Conservation (phyloP, 2,329 filamentous ascomycete genomes). For the Arthrocladium fulminans region DNA sequence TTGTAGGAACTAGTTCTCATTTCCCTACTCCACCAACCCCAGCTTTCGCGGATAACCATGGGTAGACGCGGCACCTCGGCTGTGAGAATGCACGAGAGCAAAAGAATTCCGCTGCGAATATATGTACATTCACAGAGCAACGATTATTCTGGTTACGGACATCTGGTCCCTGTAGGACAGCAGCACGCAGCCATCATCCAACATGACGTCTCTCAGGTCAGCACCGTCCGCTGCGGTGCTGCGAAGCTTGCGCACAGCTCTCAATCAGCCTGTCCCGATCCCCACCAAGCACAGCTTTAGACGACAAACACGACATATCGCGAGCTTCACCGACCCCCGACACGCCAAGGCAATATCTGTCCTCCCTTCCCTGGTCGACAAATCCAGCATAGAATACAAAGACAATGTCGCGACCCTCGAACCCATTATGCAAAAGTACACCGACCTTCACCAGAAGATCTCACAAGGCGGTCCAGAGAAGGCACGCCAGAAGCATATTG, state of each 20-base stretch:
- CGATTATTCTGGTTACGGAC: too few species aligned
- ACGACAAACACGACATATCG: slow-evolving; percentile 40
- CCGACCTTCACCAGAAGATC: slow-evolving; percentile 60
- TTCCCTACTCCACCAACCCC: too few species aligned
- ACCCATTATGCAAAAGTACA: slow-evolving; percentile 60
- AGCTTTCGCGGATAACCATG: too few species aligned
- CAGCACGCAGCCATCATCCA: background rate
- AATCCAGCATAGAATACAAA: slow-evolving; percentile 65
- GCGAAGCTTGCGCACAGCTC: slow-evolving; percentile 29
- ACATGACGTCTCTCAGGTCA: slow-evolving; percentile 26
- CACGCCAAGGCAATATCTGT: slow-evolving; percentile 77
- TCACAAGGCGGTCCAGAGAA: slow-evolving; percentile 71
- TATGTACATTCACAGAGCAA: too few species aligned
- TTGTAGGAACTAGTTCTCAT: too few species aligned
- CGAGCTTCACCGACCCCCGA: slow-evolving; percentile 70
- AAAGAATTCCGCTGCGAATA: too few species aligned
- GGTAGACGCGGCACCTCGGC: too few species aligned
- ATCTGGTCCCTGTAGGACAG: background rate
- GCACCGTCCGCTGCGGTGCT: slow-evolving; percentile 31
- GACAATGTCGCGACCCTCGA: slow-evolving; percentile 74
- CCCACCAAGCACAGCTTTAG: slow-evolving; percentile 22
- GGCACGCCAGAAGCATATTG: slow-evolving; percentile 76
- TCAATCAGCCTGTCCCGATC: slow-evolving; percentile 21
- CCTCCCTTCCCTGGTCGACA: slow-evolving; percentile 66
- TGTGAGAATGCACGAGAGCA: too few species aligned